A percentile compares a stretch with the other conserved stretches of the same genome.
Evolutionary conservation across 2,329 filamentous ascomycete species (phyloP).

Genomic region (Septoria petroselini): DNA sequence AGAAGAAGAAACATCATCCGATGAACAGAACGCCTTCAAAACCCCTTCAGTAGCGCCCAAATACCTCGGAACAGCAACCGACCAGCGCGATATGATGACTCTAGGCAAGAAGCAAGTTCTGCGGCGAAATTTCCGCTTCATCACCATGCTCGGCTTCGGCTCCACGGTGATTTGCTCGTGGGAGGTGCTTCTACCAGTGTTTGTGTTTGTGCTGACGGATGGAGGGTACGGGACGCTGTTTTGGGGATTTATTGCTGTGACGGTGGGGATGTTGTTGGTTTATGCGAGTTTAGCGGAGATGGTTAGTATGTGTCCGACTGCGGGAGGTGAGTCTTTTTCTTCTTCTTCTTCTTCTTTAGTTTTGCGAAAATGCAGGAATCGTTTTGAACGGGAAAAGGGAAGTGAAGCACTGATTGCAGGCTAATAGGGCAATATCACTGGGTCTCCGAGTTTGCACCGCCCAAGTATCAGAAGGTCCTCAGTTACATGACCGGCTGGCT

Average conservation of each 20-base stretch:
- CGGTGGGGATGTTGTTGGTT: conserved; percentile 7
- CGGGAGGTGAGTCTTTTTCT: too few species aligned
- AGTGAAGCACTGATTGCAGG: too few species aligned
- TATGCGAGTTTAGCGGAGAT: conserved; percentile 14
- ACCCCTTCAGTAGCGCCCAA: conserved; percentile 19
- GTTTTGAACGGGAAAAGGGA: too few species aligned
- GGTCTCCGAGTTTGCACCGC: conserved; percentile 30
- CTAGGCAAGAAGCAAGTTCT: conserved; percentile 25
- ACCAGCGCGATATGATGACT: conserved; percentile 25
- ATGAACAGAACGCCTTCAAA: conserved; percentile 11
- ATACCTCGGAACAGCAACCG: conserved; percentile 24
- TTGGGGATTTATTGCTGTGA: conserved; percentile 12
- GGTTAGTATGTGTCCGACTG: too few species aligned
- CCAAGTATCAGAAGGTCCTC: conserved; percentile 18
- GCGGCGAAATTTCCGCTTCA: conserved; percentile 13
- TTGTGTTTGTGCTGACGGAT: conserved; percentile 11
- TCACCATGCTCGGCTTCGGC: conserved; percentile 17
- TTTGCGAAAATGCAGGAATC: too few species aligned
- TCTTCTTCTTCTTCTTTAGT: too few species aligned
- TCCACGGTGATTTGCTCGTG: conserved; percentile 13
- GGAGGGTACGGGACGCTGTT: conserved; percentile 9
- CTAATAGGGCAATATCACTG: too few species aligned
- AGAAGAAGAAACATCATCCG: conserved; percentile 9
- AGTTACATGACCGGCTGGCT: conserved; percentile 21
- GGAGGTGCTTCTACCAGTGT: conserved; percentile 12